These are phyloP conservation scores for Trichoderma brevicompactum DNA, from an alignment of 2,329 filamentous ascomycete genomes.

Conservation along the genomic window DNA sequence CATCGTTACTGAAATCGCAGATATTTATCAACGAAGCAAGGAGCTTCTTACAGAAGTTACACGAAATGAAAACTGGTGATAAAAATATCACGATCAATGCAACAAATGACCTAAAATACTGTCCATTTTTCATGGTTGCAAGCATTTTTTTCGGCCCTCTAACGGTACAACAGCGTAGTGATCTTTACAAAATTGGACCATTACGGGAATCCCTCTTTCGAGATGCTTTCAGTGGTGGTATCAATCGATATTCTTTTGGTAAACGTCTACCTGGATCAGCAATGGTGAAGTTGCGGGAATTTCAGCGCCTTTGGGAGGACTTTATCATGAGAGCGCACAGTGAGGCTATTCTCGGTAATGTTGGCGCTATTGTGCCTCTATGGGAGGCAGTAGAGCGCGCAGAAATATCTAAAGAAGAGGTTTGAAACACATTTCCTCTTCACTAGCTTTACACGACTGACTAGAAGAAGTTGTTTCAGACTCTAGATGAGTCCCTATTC, in stretches of 20 bases:
- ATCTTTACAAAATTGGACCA: conserved; percentile 10
- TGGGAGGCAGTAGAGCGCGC: conserved; percentile 2
- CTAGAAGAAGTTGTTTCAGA: conserved; percentile 26
- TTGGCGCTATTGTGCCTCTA: conserved; percentile 3
- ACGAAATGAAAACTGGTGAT: not conserved
- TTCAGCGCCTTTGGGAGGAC: conserved; percentile 7
- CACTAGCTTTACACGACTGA: not conserved
- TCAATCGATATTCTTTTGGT: conserved; percentile 14
- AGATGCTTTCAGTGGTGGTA: conserved; percentile 10
- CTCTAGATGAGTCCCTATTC: conserved; percentile 27
- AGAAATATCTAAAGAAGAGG: conserved; percentile 14
- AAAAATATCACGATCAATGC: not conserved
- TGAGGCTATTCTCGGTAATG: not conserved
- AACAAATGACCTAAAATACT: conserved; percentile 24
- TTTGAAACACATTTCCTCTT: not conserved
- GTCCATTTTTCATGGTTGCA: conserved; percentile 24
- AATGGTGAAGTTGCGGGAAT: not conserved
- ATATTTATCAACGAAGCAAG: not conserved
- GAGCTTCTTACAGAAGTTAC: not conserved
- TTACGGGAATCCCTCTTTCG: conserved; percentile 10
- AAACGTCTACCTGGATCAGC: conserved; percentile 16
- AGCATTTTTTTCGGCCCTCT: conserved; percentile 27
- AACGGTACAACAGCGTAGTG: not conserved
- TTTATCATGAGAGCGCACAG: not conserved
- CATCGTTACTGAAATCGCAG: not conserved